Evolutionary conservation across 2,329 filamentous ascomycete genomes (phyloP), one percentile per base, ranked within the genome.

Genomic region (Tolypocladium endophyticum): DNA sequence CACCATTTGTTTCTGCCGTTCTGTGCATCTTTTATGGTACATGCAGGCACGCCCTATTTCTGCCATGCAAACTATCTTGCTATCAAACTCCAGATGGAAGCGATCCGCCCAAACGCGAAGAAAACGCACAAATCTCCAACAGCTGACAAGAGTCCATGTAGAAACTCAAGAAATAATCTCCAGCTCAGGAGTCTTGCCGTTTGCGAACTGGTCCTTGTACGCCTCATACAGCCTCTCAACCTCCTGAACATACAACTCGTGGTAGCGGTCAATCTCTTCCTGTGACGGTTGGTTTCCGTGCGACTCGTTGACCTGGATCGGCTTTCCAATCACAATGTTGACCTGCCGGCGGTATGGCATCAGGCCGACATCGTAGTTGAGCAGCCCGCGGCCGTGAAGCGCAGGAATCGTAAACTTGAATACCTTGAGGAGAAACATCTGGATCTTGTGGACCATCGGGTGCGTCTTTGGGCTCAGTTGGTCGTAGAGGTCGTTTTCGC

Each of bases 331-430:
- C 16, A 99, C 92, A 55, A 97, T 85, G 70, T 97, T 94, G 61
- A 99, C 78, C 14, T 91, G 87, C 57, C 87, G 81, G 16, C 94
- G 86, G 72, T 97, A 97, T 0, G 94, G 94, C 90, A 97, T 92
- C 67, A 97, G 77, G 4, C 94, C 94, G 18, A 97, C 90, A 72
- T 99, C 94, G 71, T 99, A 97, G 73, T 99, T 99, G 76, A 97
- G 96, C 47, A 97, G 87, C 16, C 93, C 93, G 33, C 92, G 79
- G 3, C 92, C 93, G 72, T 96, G 92, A 68, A 97, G 88, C 35
- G 96, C 82, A 0, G 94, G 92, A 14, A 97, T 81, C 0, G 94
- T 97, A 68, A 97, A 99, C 57, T 95, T 95, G 79, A 95, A 86
- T 7, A 88, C 78, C 66, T 88, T 89, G 74, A 97, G 93, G 60